Conservation (phyloP, 2,329 filamentous ascomycete species). For the Lasiodiplodia theobromae region DNA sequence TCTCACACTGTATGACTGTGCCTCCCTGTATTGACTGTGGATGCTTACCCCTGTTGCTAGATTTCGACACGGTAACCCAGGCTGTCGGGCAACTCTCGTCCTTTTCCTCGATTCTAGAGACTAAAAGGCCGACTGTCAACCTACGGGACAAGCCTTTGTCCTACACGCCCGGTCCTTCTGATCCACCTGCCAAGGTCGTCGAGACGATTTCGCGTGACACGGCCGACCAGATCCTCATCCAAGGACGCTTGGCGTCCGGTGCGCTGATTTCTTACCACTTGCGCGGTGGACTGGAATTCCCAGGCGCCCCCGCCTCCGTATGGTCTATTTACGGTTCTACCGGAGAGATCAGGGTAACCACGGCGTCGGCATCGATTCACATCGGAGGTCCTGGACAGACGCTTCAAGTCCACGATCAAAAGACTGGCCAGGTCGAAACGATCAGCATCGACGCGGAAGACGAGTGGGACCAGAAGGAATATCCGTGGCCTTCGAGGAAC, state of each 20-base stretch:
- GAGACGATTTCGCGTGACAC: conserved; percentile 47
- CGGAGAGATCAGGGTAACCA: conserved; percentile 50
- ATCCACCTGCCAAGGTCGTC: conserved; percentile 40
- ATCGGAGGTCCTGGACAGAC: conserved; percentile 48
- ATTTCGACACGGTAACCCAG: conserved; percentile 54
- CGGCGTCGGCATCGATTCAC: conserved; percentile 42
- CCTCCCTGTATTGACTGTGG: not conserved
- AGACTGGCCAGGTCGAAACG: conserved; percentile 52
- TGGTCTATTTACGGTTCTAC: conserved; percentile 61
- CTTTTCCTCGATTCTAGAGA: conserved; percentile 52
- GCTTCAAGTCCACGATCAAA: conserved; percentile 61
- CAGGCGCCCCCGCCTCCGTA: conserved; percentile 52
- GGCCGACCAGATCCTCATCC: conserved; percentile 54
- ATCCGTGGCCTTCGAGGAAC: conserved; percentile 50
- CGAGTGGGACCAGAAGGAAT: conserved; percentile 40
- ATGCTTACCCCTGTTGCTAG: conserved; percentile 3
- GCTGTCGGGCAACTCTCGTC: conserved; percentile 56
- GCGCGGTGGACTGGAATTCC: conserved; percentile 59
- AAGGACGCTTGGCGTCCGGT: conserved; percentile 49
- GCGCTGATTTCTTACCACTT: conserved; percentile 56
- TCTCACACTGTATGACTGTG: conserved; percentile 38
- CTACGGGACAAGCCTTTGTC: conserved; percentile 32
- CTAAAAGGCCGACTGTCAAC: conserved; percentile 52
- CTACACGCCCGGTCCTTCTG: conserved; percentile 40
- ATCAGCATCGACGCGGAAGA: conserved; percentile 48